These are phyloP conservation scores for Albizia julibrissin DNA, from an alignment of 306 rosid species.

Conservation along the genomic window DNA sequence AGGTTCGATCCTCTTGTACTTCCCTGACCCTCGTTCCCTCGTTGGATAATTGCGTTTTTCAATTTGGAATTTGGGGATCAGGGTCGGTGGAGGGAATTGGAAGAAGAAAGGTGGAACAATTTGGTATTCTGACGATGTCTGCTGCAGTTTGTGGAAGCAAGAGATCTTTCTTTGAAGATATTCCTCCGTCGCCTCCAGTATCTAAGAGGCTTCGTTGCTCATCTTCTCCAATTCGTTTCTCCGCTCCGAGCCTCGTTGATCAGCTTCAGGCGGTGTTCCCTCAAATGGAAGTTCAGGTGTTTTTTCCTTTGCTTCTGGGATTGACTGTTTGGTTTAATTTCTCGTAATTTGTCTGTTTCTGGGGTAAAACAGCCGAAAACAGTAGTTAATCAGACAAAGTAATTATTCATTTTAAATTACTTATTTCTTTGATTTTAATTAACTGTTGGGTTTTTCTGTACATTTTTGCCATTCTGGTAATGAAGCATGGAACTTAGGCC, in stretches of 20 bases:
- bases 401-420: not conserved
- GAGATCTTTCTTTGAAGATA: constrained; percentile 96
- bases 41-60: not conserved
- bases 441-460: not conserved
- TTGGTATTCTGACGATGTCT: constrained; percentile 69
- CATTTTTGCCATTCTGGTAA: not conserved
- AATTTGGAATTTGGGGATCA: not conserved
- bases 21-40: constrained; percentile 22
- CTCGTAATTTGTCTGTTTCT: not conserved
- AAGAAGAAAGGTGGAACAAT: not conserved
- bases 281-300: constrained; percentile 68
- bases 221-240: constrained; percentile 75
- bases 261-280: constrained; percentile 76
- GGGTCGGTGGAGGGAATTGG: not conserved
- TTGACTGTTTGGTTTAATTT: not conserved
- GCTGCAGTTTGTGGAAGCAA: constrained; percentile 99
- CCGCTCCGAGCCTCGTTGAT: constrained; percentile 61
- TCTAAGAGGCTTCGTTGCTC: constrained; percentile 91
- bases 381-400: not conserved
- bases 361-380: not conserved
- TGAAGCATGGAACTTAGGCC: not conserved
- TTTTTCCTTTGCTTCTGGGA: not conserved
- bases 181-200: constrained; percentile 87
- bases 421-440: not conserved
- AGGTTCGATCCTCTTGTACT: constrained; percentile 20